Percentiles rank a stretch among this genome's conserved stretches.
Evolutionary conservation across 2,329 filamentous ascomycete species (phyloP).

Genomic region (Huntiella abstrusa): DNA sequence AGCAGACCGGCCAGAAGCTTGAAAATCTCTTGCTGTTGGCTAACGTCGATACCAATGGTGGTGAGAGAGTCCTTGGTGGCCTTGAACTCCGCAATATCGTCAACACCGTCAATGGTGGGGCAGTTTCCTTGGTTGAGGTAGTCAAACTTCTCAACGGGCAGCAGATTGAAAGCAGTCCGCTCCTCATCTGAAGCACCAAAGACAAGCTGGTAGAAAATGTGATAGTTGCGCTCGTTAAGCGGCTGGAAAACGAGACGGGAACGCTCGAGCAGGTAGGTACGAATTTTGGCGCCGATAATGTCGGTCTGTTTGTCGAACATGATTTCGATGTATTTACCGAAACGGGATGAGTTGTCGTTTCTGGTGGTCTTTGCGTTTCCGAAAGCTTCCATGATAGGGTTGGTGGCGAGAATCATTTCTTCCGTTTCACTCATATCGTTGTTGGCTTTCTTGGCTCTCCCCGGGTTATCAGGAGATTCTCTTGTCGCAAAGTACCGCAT

Average conservation of each 20-base stretch:
- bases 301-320: slow-evolving; percentile 93
- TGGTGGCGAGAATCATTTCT: slow-evolving; percentile 93
- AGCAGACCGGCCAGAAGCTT: slow-evolving; percentile 74
- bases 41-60: slow-evolving; percentile 64
- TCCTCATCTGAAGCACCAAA: slow-evolving; percentile 77
- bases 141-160: slow-evolving; percentile 77
- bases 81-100: slow-evolving; percentile 85
- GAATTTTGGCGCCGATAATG: slow-evolving; percentile 94
- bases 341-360: slow-evolving; percentile 97
- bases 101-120: slow-evolving; percentile 79
- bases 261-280: slow-evolving; percentile 86
- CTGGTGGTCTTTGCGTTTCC: slow-evolving; percentile 99
- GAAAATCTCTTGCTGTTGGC: slow-evolving; percentile 72
- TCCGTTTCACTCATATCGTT: slow-evolving; percentile 92
- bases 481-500: slow-evolving; percentile 99
- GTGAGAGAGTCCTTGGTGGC: slow-evolving; percentile 71
- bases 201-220: slow-evolving; percentile 95
- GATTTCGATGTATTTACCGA: slow-evolving; percentile 99
- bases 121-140: slow-evolving; percentile 92
- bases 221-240: slow-evolving; percentile 93
- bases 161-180: slow-evolving; percentile 57
- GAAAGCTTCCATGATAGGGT: slow-evolving; percentile 99
- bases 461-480: slow-evolving; percentile 78
- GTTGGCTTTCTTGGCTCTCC: slow-evolving; percentile 53
- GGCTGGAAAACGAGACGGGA: slow-evolving; percentile 95